Conservation (phyloP, 768 basidiomycete species). For the Hygrophorus russula region DNA sequence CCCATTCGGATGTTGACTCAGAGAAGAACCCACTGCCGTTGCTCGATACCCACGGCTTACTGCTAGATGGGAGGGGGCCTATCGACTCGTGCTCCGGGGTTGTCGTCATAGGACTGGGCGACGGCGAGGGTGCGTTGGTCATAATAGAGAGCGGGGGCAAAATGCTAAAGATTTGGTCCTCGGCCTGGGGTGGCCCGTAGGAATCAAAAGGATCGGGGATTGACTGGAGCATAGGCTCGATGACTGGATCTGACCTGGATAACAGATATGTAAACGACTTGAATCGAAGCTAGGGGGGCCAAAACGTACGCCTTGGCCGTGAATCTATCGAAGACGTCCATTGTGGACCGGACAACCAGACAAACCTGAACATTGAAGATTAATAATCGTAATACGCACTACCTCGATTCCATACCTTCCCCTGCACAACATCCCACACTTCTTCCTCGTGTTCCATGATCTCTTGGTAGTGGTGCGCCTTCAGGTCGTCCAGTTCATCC, state of each 20-base stretch:
- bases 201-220: slow-evolving; percentile 91
- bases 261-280: slow-evolving; percentile 6
- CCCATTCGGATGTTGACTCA: slow-evolving; percentile 44
- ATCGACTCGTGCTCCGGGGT: slow-evolving; percentile 30
- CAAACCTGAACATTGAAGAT: slow-evolving; percentile 39
- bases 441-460: slow-evolving; percentile 90
- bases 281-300: slow-evolving; percentile 7
- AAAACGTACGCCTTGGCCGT: slow-evolving; percentile 72
- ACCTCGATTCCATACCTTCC: slow-evolving; percentile 40
- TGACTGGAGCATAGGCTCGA: slow-evolving; percentile 84
- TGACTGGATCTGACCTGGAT: slow-evolving; percentile 69
- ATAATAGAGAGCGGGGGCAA: slow-evolving; percentile 78
- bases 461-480: slow-evolving; percentile 75
- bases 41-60: slow-evolving; percentile 33
- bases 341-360: slow-evolving; percentile 76
- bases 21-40: slow-evolving; percentile 33
- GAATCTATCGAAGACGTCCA: slow-evolving; percentile 86
- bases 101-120: slow-evolving; percentile 46
- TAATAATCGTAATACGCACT: background rate
- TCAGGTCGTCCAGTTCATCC: slow-evolving; percentile 82
- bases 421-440: slow-evolving; percentile 88
- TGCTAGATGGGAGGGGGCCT: slow-evolving; percentile 21
- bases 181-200: slow-evolving; percentile 77
- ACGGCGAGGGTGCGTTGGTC: slow-evolving; percentile 39
- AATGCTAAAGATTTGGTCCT: slow-evolving; percentile 90